Evolutionary conservation across 2,329 filamentous ascomycete genomes (phyloP), one percentile per base, ranked within the genome.

Genomic region (Chrysoporthe cubensis): DNA sequence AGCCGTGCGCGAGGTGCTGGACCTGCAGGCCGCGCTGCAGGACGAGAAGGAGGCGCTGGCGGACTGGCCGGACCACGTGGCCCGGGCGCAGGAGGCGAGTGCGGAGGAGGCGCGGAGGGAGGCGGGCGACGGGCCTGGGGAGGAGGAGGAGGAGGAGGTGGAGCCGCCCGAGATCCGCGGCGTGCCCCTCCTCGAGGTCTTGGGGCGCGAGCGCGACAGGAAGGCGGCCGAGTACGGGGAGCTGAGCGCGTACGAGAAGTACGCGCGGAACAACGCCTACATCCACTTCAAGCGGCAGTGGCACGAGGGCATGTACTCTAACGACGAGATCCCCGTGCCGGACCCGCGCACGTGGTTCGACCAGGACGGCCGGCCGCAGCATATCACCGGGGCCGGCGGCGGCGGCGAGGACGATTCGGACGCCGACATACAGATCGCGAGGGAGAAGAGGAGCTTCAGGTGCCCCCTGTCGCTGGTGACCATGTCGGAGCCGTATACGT

Each of bases 401-500:
- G 78, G 72, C 16, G 78, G 72, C 3, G 82, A 78, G 2, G 83
- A 84, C 1, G 87, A 87, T 5, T 84, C 84, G 18, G 89, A 91
- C 65, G 89, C 91, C 26, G 91, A 94, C 54, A 82, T 94, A 34
- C 85, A 90, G 1, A 85, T 94, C 42, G 84, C 87, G 40, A 83
- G 86, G 61, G 88, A 89, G 70, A 85, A 84, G 4, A 83, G 89
- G 64, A 90, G 87, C 76, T 86, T 90, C 43, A 89, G 87, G 72
- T 94, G 91, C 73, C 90, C 91, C 0, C 76, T 94, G 26, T 91
- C 90, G 0, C 80, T 93, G 71, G 81, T 82, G 63, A 81, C 85
- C 57, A 89, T 93, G 80, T 80, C 81, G 54, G 84, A 92, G 64
- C 91, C 91, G 0, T 88, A 87, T 73, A 91, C 86, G 66, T 91